A percentile compares a stretch with the other conserved stretches of the same genome.
These are phyloP conservation scores for Amauroascus niger DNA, from an alignment of 2,329 filamentous ascomycete species.

Conservation along the genomic window DNA sequence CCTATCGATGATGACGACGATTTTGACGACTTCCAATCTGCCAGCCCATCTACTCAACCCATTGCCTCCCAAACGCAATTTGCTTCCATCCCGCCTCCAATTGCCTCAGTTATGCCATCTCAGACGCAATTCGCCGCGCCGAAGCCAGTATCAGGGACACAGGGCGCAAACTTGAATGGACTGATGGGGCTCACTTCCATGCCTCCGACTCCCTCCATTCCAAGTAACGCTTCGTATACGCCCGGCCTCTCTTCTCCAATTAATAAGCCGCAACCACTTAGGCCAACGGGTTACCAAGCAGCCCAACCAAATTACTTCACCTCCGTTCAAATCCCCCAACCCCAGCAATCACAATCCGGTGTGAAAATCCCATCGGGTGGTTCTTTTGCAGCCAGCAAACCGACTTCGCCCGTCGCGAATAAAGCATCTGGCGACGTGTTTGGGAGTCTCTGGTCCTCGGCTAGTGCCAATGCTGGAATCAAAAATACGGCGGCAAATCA, in stretches of 20 bases:
- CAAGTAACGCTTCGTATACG: conserved; percentile 49
- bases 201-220: conserved; percentile 56
- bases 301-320: conserved; percentile 90
- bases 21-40: conserved; percentile 96
- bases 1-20: conserved; percentile 69
- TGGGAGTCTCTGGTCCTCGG: conserved; percentile 65
- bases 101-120: conserved; percentile 37
- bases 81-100: conserved; percentile 37
- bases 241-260: conserved; percentile 36
- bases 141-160: conserved; percentile 72
- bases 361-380: conserved; percentile 32
- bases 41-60: conserved; percentile 49
- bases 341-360: conserved; percentile 30
- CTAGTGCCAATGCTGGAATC: conserved; percentile 60
- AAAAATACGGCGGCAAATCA: conserved; percentile 59
- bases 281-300: conserved; percentile 60
- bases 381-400: conserved; percentile 40
- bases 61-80: conserved; percentile 29
- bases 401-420: conserved; percentile 34
- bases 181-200: conserved; percentile 72
- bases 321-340: conserved; percentile 49
- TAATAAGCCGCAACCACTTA: conserved; percentile 40
- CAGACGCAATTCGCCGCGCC: conserved; percentile 68
- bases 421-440: conserved; percentile 67
- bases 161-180: conserved; percentile 69